A percentile compares a stretch with the other conserved stretches of the same genome.
Conservation (phyloP, 371 early-diverging fungal genomes). For the Synchytrium microbalum region DNA sequence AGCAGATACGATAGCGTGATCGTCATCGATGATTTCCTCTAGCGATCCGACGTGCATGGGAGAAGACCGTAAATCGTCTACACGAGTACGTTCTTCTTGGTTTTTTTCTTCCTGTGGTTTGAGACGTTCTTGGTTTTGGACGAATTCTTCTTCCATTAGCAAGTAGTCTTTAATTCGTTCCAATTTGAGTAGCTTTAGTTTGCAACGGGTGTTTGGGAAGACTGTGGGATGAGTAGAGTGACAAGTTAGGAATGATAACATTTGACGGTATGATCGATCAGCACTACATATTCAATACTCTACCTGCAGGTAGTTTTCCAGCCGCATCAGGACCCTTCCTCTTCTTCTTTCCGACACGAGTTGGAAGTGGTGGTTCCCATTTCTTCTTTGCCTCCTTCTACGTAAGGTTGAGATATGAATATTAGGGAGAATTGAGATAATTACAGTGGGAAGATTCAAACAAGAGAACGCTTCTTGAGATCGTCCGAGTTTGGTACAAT, state of each 20-base stretch:
- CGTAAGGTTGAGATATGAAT: too few species aligned
- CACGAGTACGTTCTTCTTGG: constrained; percentile 81
- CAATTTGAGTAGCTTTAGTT: constrained; percentile 90
- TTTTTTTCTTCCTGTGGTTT: constrained; percentile 94
- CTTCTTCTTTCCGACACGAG: constrained; percentile 96
- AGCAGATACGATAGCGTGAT: constrained; percentile 98
- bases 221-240: constrained; percentile 83
- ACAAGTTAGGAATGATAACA: not conserved
- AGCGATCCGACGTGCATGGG: constrained; percentile 99
- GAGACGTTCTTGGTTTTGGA: constrained; percentile 91
- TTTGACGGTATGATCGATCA: not conserved
- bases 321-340: constrained; percentile 89
- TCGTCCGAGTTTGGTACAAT: too few species aligned
- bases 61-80: constrained; percentile 97
- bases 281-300: not conserved
- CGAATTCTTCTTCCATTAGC: constrained; percentile 96
- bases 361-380: constrained; percentile 98
- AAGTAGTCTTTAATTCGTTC: constrained; percentile 97
- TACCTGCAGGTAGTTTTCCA: constrained; percentile 88
- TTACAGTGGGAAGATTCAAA: not conserved
- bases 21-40: constrained; percentile 99
- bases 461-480: too few species aligned
- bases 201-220: constrained; percentile 93
- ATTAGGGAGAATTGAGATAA: too few species aligned
- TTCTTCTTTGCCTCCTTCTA: constrained; percentile 80